Conservation (phyloP, 345 rosid genomes). For the Laguncularia racemosa region DNA sequence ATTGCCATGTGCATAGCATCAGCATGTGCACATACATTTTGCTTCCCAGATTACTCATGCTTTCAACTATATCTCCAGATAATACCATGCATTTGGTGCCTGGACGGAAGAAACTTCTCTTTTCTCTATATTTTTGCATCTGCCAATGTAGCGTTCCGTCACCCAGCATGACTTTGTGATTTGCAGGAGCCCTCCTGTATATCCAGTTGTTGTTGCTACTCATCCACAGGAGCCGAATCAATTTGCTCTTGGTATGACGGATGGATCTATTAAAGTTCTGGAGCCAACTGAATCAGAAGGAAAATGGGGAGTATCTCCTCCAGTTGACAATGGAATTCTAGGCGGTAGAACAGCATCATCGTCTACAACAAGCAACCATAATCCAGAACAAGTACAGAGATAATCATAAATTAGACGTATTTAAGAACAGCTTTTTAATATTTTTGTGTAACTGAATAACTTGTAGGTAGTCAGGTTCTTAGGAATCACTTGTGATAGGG, state of each 20-base stretch:
- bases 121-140: too few relatives aligned
- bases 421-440: neutral
- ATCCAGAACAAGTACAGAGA: slow-evolving; percentile 42
- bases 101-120: too few relatives aligned
- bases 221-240: slow-evolving; percentile 73
- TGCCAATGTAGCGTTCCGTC: too few relatives aligned
- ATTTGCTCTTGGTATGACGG: slow-evolving; percentile 54
- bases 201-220: slow-evolving; percentile 53
- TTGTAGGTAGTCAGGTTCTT: slow-evolving; percentile 6
- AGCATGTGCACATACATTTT: too few relatives aligned
- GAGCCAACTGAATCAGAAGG: slow-evolving; percentile 54
- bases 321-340: slow-evolving; percentile 34
- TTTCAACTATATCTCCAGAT: too few relatives aligned
- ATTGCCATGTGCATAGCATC: too few relatives aligned
- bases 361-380: slow-evolving; percentile 21
- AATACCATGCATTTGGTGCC: too few relatives aligned
- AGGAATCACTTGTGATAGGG: neutral
- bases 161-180: neutral
- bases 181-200: slow-evolving; percentile 23
- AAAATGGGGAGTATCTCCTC: slow-evolving; percentile 44
- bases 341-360: slow-evolving; percentile 39
- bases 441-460: neutral
- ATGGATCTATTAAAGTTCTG: slow-evolving; percentile 54
- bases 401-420: slow-evolving; percentile 3
- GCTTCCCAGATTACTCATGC: too few relatives aligned